phyloP scores from a whole-genome alignment of 1,284 basidiomycete species.

The Neolentinus lepideus region DNA sequence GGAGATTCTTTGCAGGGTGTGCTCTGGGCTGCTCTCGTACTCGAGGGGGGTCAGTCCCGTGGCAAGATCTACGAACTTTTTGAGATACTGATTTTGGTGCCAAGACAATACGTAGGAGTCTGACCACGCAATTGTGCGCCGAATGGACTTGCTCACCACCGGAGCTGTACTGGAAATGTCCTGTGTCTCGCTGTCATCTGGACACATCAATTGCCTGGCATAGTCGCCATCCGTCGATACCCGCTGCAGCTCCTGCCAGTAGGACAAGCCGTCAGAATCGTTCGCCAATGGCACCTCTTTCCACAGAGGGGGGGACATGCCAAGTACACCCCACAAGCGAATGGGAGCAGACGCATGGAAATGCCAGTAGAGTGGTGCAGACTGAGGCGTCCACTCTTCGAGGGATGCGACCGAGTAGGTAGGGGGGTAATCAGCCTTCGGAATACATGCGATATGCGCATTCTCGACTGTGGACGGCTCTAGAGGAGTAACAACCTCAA shows the following conservation, averaged over 20 bases:
- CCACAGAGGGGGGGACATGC: conserved; percentile 46
- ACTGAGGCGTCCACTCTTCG: conserved; percentile 35
- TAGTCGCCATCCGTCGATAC: conserved; percentile 31
- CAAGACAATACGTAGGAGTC: conserved; percentile 53
- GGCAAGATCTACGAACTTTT: conserved; percentile 35
- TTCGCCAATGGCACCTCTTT: conserved; percentile 34
- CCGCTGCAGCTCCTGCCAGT: conserved; percentile 50
- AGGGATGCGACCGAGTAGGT: conserved; percentile 37
- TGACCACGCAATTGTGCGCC: conserved; percentile 53
- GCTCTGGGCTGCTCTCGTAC: conserved; percentile 30
- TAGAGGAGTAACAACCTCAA: conserved; percentile 52
- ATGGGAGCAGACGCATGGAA: conserved; percentile 47
- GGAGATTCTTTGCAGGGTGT: conserved; percentile 37
- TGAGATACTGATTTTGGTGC: conserved; percentile 60
- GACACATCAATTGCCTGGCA: conserved; percentile 14
- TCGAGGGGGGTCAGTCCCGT: conserved; percentile 44
- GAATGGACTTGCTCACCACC: conserved; percentile 35
- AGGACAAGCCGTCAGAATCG: conserved; percentile 31
- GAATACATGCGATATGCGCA: conserved; percentile 37
- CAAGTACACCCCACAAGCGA: conserved; percentile 48
- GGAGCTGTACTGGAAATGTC: conserved; percentile 17
- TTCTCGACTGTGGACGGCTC: conserved; percentile 29
- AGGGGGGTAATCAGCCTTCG: conserved; percentile 31
- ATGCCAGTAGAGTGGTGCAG: conserved; percentile 54
- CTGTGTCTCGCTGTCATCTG: conserved; percentile 12